Evolutionary conservation across 73 alveolate species (phyloP).

Genomic region (Effrenium voratum): DNA sequence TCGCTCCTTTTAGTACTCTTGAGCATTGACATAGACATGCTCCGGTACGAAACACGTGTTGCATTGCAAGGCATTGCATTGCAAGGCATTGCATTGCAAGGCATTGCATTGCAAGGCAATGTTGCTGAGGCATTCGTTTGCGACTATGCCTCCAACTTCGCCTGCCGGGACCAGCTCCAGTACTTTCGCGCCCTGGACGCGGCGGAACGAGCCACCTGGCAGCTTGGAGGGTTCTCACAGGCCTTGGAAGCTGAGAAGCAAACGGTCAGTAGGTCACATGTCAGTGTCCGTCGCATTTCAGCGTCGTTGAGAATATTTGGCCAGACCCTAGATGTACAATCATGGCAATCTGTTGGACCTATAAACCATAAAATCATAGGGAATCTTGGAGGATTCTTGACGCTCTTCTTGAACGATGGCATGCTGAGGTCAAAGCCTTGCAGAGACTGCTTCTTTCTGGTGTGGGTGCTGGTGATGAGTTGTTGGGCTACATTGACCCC

Average conservation of each 20-base stretch:
- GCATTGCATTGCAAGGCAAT: neutral
- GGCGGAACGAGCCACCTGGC: neutral
- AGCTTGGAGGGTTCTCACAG: neutral
- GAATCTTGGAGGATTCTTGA: too few species aligned
- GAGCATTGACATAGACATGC: too few species aligned
- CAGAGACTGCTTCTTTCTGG: slow-evolving; percentile 56
- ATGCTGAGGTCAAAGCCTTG: neutral
- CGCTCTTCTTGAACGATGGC: too few species aligned
- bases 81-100: too few species aligned
- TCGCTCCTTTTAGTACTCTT: too few species aligned
- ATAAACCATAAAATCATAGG: too few species aligned
- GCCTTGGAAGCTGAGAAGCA: too few species aligned
- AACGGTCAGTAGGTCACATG: too few species aligned
- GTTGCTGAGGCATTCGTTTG: neutral
- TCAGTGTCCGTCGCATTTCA: too few species aligned
- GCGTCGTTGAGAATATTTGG: too few species aligned
- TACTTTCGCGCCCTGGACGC: slow-evolving; percentile 66
- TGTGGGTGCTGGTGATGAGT: slow-evolving; percentile 39
- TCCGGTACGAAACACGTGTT: neutral
- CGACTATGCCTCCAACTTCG: slow-evolving; percentile 66
- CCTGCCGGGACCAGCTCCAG: slow-evolving; percentile 31
- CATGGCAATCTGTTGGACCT: too few species aligned
- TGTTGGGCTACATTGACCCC: slow-evolving; percentile 76
- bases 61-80: neutral
- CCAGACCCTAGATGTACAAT: too few species aligned